Evolutionary conservation across 2,329 filamentous ascomycete genomes (phyloP), one percentile per base, ranked within the genome.

Genomic region (Cadophora sp.): DNA sequence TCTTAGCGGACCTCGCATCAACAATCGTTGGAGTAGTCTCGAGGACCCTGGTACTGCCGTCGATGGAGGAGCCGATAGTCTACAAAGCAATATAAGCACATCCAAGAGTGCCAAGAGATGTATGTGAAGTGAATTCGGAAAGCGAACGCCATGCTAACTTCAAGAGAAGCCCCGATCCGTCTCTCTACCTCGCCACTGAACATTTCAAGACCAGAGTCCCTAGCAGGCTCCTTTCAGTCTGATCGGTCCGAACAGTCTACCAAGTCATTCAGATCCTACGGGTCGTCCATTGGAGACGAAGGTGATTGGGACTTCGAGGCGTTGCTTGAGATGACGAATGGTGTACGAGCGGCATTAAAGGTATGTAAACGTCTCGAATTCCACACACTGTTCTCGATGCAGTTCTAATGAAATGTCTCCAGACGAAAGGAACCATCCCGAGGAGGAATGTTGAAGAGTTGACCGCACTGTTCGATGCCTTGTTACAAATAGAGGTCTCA

Each of bases 261-360:
- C 22, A 64, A 46, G 27, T 55, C 62, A 14, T 31, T 64, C 16
- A 24, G 12, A 14, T 55, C 62, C 14, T 56, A 43, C 9, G 48
- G 48, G 14, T 64, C 62, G 11, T 64, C 62, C 19, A 37, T 62
- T 51, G 60, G 46, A 51, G 50, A 64, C 37, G 64, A 29, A 34
- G 67, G 63, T 14, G 68, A 62, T 11, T 69, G 68, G 68, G 48
- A 66, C 11, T 26, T n/a, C 26, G 56, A 58, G 5, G 53, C 26
- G 14, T 26, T 69, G 9, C 37, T 50, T 27, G 61, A 62, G 22
- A 22, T 71, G 26, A 61, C 68, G 26, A 59, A 68, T 56, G 46
- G n/a, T 4, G 22, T 68, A 19, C 62, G 69, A 4, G 67, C 37
- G 19, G 26, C 60, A 34, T 26, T 72, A 14, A 58, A 56, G 22